phyloP scores from a whole-genome alignment of 1,284 basidiomycete species.

The Macrocybe sp. region DNA sequence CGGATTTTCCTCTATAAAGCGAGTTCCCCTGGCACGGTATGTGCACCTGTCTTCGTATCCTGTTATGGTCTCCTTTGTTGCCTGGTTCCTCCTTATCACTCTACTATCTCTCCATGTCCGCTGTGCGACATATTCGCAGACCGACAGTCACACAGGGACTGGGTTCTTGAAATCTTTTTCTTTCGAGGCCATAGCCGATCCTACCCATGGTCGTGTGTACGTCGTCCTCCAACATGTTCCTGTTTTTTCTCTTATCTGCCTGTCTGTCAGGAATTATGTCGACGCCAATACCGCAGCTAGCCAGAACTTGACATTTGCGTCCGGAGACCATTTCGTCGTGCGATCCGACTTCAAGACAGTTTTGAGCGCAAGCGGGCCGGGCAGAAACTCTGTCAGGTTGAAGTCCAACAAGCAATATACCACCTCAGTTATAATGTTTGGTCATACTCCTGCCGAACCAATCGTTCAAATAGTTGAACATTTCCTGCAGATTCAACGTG shows the following conservation, averaged over 20 bases:
- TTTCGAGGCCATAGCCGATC: slow-evolving; percentile 49
- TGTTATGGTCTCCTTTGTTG: neutral
- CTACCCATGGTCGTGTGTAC: slow-evolving; percentile 61
- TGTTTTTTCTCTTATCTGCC: neutral
- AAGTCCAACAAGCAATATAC: slow-evolving; percentile 45
- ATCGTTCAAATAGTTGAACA: neutral
- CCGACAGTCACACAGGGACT: slow-evolving; percentile 43
- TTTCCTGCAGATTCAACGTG: slow-evolving; percentile 41
- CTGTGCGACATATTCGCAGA: slow-evolving; percentile 33
- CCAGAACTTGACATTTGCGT: slow-evolving; percentile 44
- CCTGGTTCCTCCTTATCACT: slow-evolving; percentile 3
- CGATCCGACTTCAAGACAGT: slow-evolving; percentile 47
- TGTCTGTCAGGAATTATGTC: slow-evolving; percentile 44
- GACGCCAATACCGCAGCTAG: slow-evolving; percentile 36
- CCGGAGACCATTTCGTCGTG: slow-evolving; percentile 42
- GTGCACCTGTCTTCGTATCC: neutral
- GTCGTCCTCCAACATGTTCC: slow-evolving; percentile 14
- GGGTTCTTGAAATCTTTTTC: slow-evolving; percentile 46
- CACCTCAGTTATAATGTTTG: slow-evolving; percentile 55
- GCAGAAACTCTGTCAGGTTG: slow-evolving; percentile 57
- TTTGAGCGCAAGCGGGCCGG: slow-evolving; percentile 41
- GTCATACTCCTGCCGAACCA: slow-evolving; percentile 8
- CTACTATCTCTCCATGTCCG: slow-evolving; percentile 13
- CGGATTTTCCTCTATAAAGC: neutral
- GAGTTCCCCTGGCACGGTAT: neutral